These are phyloP conservation scores for Linum lewisii DNA, from an alignment of 345 rosid species.

Conservation along the genomic window DNA sequence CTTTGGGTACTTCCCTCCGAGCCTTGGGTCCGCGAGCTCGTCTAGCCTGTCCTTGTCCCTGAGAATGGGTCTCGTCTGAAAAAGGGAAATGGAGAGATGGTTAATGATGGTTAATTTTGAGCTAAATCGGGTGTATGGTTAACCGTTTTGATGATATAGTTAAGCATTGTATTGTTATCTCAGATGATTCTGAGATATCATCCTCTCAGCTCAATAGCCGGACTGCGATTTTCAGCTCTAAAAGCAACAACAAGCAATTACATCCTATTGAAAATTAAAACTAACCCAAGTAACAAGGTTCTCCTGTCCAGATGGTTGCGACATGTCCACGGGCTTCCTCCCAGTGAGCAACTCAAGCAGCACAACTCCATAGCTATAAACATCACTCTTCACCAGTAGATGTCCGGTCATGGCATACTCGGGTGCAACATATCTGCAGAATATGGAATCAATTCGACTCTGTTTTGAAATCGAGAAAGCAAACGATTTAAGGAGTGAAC, in stretches of 20 bases:
- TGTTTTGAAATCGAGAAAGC: not conserved
- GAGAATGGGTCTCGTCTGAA: slow-evolving; percentile 91
- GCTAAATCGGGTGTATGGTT: no score
- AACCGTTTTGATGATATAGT: no score
- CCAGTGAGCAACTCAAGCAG: slow-evolving; percentile 93
- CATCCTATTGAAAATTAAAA: no score
- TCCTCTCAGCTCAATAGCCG: no score
- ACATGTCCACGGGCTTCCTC: slow-evolving; percentile 94
- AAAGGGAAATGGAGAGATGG: slow-evolving; percentile 8
- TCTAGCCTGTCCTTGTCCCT: slow-evolving; percentile 88
- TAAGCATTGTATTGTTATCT: no score
- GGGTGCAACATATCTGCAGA: slow-evolving; percentile 88
- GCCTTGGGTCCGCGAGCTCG: slow-evolving; percentile 78
- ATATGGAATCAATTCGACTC: not conserved
- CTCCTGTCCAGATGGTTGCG: slow-evolving; percentile 96
- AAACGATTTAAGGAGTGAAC: not conserved
- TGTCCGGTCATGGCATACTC: slow-evolving; percentile 99
- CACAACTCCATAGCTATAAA: slow-evolving; percentile 97
- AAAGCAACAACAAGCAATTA: no score
- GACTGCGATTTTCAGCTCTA: no score
- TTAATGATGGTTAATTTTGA: no score
- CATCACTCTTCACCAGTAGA: slow-evolving; percentile 93
- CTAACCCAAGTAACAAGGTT: slow-evolving; percentile 98
- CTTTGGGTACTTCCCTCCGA: slow-evolving; percentile 74
- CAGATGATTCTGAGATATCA: not conserved